Evolutionary conservation across 345 rosid genomes (phyloP), one percentile per base, ranked within the genome.

Genomic region (Eucalyptus tenuipes): DNA sequence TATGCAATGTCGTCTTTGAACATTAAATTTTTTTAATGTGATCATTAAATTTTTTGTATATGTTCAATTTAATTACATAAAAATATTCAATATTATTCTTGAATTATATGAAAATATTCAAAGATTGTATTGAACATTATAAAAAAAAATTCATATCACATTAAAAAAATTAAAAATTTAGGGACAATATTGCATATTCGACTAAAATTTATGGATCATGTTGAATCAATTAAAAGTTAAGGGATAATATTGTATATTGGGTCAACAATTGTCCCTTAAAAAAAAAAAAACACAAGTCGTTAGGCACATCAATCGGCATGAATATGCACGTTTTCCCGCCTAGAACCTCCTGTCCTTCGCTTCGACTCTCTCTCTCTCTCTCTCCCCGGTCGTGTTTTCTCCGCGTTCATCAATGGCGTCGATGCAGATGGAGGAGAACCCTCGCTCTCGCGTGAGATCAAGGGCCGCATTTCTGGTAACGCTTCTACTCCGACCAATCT

Each of bases 381-480:
- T 48, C 49, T 49, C 50, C 13, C 61, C 61, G 31, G 27, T 27
- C 68, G 68, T 25, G 13, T 16, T 59, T 59, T 59, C 68, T 59
- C 68, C n/a, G 44, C 80, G 2, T 68, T 68, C 80, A 17, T 68
- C 80, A 33, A 68, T 68, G 80, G 80, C 40, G 44, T 68, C 80
- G 44, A 10, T 33, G 80, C 44, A 33, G 42, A 17, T 33, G 44
- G 80, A 33, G 44, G 80, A 68, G 42, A 68, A 68, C 80, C 80
- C 80, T 68, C 33, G 80, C 44, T 13, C 80, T 68, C 80, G 11
- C 80, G 13, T 68, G 80, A 68, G 3, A 9, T 9, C 13, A 68
- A 55, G 93, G 87, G 94, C 96, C 16, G 93, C 92, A 89, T 97
- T 94, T 91, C 94, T 96, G 49, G 90, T 96, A 3, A 3, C 89